These are phyloP conservation scores for Leptographium lundbergii DNA, from an alignment of 2,329 filamentous ascomycete genomes.

Conservation along the genomic window DNA sequence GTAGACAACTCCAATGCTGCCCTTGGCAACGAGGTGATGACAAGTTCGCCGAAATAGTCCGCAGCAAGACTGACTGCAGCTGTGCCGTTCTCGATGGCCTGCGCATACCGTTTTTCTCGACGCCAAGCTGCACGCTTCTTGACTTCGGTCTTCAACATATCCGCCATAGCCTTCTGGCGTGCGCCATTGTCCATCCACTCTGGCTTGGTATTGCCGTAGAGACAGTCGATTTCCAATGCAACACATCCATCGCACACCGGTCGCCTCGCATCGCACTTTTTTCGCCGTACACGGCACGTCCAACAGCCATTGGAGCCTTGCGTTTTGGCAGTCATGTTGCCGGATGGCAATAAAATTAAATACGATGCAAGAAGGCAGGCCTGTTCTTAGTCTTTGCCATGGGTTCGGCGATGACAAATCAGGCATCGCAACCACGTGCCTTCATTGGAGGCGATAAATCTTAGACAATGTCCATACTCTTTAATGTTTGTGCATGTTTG, in stretches of 20 bases:
- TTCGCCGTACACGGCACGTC: no score
- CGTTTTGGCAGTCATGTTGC: slow-evolving; percentile 10
- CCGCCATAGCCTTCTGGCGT: slow-evolving; percentile 36
- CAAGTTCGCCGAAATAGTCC: slow-evolving; percentile 8
- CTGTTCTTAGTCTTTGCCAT: neutral
- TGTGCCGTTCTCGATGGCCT: slow-evolving; percentile 22
- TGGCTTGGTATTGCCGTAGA: slow-evolving; percentile 38
- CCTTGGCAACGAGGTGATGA: neutral
- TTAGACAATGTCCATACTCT: no score
- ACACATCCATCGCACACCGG: slow-evolving; percentile 35
- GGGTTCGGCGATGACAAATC: neutral
- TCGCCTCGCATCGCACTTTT: no score
- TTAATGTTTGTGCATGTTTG: no score
- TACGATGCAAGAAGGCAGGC: no score
- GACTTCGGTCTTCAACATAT: slow-evolving; percentile 42
- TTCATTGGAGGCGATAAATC: neutral
- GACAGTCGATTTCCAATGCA: slow-evolving; percentile 45
- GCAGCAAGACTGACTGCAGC: slow-evolving; percentile 16
- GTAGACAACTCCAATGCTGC: no score
- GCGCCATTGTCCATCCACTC: slow-evolving; percentile 44
- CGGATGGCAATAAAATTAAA: neutral
- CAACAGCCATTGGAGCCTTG: no score
- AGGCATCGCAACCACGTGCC: neutral
- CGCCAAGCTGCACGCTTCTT: slow-evolving; percentile 39
- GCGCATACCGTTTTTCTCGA: slow-evolving; percentile 34